Base-by-base conservation (phyloP, 495 filamentous ascomycete species). In the Aspergillus saccharolyticus region DNA sequence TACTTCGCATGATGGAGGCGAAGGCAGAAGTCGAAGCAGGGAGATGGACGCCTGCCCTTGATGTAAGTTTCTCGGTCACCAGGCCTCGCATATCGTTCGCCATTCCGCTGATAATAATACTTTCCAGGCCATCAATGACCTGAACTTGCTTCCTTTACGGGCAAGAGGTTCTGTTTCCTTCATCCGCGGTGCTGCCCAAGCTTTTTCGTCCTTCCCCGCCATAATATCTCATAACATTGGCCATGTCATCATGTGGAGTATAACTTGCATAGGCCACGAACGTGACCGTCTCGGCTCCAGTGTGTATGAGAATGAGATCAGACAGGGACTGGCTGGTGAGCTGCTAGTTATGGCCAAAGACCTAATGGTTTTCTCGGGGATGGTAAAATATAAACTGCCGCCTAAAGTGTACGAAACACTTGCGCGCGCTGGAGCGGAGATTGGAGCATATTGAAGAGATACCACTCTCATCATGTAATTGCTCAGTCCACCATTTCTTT, bases 361-460 rank as follows among this genome's bases (percentile, higher is more conserved):
- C 73, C 69, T 96, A 55, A 95, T 93, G 79, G 85, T 95, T 33
- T 98, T 96, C 75, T 93, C 93, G 15, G 92, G 94, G 24, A 85
- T 96, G 80, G 83, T 98, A 63, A 86, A 90, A 68, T 98, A 96
- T 71, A 85, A 92, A 57, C 77, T 97, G 61, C 82, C 84, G 10
- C 80, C 84, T 22, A 78, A 80, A 63, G 80, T 96, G 39, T 90
- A 90, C 72, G 91, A 96, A 75, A 87, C 83, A 51, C 72, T 97
- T 64, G 90, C 89, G 58, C 78, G 83, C 64, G 89, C 85, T 24
- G 89, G 85, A 42, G 82, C 85, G 47, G 89, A 94, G 53, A 78
- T 82, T 57, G 85, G 83, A 3, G 81, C 74, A 14, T 84, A 78
- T 64, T 85, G 67, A 61, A 30, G n/a, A 28, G 8, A 28, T 4